Evolutionary conservation across 2,329 filamentous ascomycete genomes (phyloP).

Genomic region (Venturia effusa): DNA sequence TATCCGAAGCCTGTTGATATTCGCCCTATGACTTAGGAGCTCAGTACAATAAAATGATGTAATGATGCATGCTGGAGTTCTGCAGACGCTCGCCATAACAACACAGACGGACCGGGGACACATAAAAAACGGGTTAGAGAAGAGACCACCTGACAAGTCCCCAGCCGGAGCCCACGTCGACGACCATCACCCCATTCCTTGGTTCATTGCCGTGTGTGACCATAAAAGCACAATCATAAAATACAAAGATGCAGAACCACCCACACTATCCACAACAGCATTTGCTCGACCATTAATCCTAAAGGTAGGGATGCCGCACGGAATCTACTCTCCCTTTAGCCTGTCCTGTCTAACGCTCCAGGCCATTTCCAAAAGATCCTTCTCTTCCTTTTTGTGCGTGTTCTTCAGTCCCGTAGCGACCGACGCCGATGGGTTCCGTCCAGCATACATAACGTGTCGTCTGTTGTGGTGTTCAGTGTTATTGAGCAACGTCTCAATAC

Average conservation of each 20-base stretch:
- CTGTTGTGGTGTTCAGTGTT: slow-evolving; percentile 84
- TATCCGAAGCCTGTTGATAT: too few species aligned
- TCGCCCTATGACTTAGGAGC: too few species aligned
- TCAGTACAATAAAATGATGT: background rate
- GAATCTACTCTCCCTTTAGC: slow-evolving; percentile 48
- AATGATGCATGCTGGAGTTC: background rate
- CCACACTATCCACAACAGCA: background rate
- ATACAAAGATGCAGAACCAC: background rate
- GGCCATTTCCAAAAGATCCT: slow-evolving; percentile 61
- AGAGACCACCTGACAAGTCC: background rate
- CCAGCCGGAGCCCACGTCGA: background rate
- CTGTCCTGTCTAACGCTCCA: slow-evolving; percentile 54
- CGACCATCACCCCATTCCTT: background rate
- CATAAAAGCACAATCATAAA: background rate
- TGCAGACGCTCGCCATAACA: background rate
- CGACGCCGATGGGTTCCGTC: slow-evolving; percentile 82
- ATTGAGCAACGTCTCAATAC: slow-evolving; percentile 93
- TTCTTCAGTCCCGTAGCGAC: slow-evolving; percentile 90
- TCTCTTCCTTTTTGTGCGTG: slow-evolving; percentile 84
- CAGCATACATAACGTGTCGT: slow-evolving; percentile 95
- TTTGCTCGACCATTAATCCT: background rate
- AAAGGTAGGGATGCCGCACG: too few species aligned
- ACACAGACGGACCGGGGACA: background rate
- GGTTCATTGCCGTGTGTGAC: background rate
- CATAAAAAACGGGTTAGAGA: background rate